Evolutionary conservation across 345 rosid genomes (phyloP).

Genomic region (Camelina laxa): DNA sequence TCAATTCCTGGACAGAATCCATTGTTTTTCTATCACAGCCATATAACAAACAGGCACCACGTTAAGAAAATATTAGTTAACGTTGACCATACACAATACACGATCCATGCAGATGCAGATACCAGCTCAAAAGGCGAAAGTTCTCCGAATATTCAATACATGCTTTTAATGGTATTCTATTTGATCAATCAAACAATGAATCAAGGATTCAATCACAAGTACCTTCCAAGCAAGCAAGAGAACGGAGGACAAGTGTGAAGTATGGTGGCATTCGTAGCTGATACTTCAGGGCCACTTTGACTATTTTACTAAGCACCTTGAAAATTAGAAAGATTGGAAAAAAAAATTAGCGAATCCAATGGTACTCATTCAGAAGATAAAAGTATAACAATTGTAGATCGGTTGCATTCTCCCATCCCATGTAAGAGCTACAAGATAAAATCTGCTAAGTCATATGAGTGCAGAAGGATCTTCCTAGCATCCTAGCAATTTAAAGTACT

Average conservation of each 20-base stretch:
- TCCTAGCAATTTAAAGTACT: background rate
- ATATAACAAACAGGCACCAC: background rate
- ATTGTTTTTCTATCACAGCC: slow-evolving; percentile 11
- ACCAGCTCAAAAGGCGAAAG: slow-evolving; percentile 20
- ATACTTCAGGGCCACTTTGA: slow-evolving; percentile 87
- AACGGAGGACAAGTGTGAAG: slow-evolving; percentile 90
- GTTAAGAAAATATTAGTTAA: background rate
- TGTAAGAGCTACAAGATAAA: background rate
- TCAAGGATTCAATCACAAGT: slow-evolving; percentile 35
- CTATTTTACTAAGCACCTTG: slow-evolving; percentile 84
- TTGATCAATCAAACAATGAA: slow-evolving; percentile 21
- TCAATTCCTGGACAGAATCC: slow-evolving; percentile 13
- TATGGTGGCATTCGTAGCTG: slow-evolving; percentile 97
- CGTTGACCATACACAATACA: background rate
- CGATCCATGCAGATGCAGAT: slow-evolving; percentile 11
- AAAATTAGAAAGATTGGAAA: slow-evolving; percentile 18
- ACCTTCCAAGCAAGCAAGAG: slow-evolving; percentile 98
- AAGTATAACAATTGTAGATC: slow-evolving; percentile 1
- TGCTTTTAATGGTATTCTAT: background rate
- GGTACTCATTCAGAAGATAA: slow-evolving; percentile 13
- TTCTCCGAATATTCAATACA: background rate
- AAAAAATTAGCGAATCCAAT: background rate
- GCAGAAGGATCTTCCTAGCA: background rate
- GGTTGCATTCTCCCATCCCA: background rate
- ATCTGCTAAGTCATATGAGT: background rate